Percentiles rank a stretch among this genome's conserved stretches.
phyloP scores from a whole-genome alignment of 176 grass and related monocot species.

The Bonia amplexicaulis region DNA sequence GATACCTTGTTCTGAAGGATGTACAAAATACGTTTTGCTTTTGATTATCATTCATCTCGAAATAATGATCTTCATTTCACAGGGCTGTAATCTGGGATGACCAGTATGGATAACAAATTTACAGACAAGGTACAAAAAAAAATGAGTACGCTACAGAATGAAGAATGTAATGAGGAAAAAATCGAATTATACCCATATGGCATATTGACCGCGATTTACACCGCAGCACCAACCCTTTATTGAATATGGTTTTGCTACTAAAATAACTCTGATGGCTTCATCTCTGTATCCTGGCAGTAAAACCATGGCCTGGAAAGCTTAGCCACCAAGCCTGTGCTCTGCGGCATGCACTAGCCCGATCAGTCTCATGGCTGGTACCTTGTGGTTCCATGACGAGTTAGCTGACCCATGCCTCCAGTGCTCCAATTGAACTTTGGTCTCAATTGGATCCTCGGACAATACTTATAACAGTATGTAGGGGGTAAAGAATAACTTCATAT shows the following conservation, averaged over 20 bases:
- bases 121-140: conserved; percentile 38
- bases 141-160: conserved; percentile 19
- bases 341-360: conserved; percentile 42
- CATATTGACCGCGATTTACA: conserved; percentile 43
- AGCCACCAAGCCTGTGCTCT: conserved; percentile 33
- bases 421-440: conserved; percentile 18
- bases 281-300: conserved; percentile 34
- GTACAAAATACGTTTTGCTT: background rate
- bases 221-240: conserved; percentile 60
- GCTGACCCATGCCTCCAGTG: conserved; percentile 16
- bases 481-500: conserved; percentile 39
- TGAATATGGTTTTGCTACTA: conserved; percentile 23
- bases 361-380: conserved; percentile 51
- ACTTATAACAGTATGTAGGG: conserved; percentile 24
- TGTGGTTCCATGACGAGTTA: conserved; percentile 56
- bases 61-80: conserved; percentile 37
- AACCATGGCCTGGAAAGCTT: conserved; percentile 53
- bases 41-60: conserved; percentile 29
- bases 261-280: conserved; percentile 30
- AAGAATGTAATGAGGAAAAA: conserved; percentile 28
- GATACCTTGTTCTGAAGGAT: background rate
- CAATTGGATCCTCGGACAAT: conserved; percentile 12
- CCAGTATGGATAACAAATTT: conserved; percentile 41
- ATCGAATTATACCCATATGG: conserved; percentile 52
- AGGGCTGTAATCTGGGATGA: conserved; percentile 13